These are phyloP conservation scores for Dactylis glomerata DNA, from an alignment of 176 grass and related monocot species.

Conservation along the genomic window DNA sequence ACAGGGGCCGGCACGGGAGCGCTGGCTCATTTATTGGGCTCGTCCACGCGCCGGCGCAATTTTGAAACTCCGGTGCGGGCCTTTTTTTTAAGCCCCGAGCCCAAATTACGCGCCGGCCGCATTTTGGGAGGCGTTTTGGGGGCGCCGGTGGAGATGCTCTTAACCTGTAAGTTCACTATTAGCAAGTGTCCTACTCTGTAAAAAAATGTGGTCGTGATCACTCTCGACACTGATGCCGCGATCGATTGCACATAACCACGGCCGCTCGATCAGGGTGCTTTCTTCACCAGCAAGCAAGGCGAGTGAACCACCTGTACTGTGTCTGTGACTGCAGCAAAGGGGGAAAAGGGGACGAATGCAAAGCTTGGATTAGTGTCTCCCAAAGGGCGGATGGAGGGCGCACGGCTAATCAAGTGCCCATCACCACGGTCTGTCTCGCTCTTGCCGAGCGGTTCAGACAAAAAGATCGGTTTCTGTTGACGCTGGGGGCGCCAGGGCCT, in stretches of 20 bases:
- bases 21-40: too few species aligned
- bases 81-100: too few species aligned
- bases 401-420: conserved; percentile 34
- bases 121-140: too few species aligned
- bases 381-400: background rate
- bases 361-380: conserved; percentile 24
- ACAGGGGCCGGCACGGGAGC: too few species aligned
- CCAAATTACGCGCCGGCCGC: too few species aligned
- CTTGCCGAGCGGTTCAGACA: conserved; percentile 15
- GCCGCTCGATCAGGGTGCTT: background rate
- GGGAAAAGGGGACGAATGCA: background rate
- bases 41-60: too few species aligned
- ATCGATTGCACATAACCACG: background rate
- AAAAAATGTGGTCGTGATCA: background rate
- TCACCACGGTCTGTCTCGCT: conserved; percentile 13
- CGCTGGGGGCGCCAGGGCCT: background rate
- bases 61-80: too few species aligned
- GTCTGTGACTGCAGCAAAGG: background rate
- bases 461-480: conserved; percentile 18
- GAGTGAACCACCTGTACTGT: background rate
- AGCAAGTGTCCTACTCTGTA: too few species aligned
- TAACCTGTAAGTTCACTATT: too few species aligned
- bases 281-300: conserved; percentile 4
- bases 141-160: too few species aligned
- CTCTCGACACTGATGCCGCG: background rate